Conservation (phyloP, 139 green algal genomes). For the Chlorella sp. region DNA sequence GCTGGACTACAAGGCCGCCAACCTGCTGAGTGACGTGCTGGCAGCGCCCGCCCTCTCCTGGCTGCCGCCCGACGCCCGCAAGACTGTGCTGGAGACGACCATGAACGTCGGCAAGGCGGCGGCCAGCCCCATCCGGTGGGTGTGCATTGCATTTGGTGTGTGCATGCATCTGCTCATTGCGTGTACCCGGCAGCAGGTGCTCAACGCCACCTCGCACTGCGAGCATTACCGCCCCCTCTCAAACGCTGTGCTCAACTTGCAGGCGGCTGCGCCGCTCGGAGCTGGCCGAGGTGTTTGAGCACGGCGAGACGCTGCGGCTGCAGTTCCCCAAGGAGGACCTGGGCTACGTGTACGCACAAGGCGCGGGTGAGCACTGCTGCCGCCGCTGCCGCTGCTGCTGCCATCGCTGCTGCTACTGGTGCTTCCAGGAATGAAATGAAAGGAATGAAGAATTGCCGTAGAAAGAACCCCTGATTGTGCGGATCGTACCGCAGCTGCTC, state of each 20-base stretch:
- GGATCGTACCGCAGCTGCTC: too few relatives aligned
- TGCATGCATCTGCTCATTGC: too few relatives aligned
- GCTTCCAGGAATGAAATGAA: too few relatives aligned
- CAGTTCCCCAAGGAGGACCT: slow-evolving; percentile 94
- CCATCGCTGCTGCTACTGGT: too few relatives aligned
- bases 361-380: not conserved
- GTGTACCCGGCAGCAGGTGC: too few relatives aligned
- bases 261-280: slow-evolving; percentile 35
- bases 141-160: not conserved
- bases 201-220: too few relatives aligned
- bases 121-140: slow-evolving; percentile 29
- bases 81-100: slow-evolving; percentile 41
- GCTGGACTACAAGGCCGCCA: slow-evolving; percentile 78
- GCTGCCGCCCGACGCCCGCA: slow-evolving; percentile 18
- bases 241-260: too few relatives aligned
- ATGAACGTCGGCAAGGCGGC: slow-evolving; percentile 55
- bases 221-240: too few relatives aligned
- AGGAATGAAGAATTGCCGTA: too few relatives aligned
- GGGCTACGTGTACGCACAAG: slow-evolving; percentile 78
- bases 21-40: slow-evolving; percentile 60
- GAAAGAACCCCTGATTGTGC: too few relatives aligned
- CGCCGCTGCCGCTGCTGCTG: too few relatives aligned
- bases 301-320: slow-evolving; percentile 83
- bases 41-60: slow-evolving; percentile 15
- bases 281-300: slow-evolving; percentile 66